phyloP scores from a whole-genome alignment of 2,329 filamentous ascomycete species.

The Neoascochyta sp. region DNA sequence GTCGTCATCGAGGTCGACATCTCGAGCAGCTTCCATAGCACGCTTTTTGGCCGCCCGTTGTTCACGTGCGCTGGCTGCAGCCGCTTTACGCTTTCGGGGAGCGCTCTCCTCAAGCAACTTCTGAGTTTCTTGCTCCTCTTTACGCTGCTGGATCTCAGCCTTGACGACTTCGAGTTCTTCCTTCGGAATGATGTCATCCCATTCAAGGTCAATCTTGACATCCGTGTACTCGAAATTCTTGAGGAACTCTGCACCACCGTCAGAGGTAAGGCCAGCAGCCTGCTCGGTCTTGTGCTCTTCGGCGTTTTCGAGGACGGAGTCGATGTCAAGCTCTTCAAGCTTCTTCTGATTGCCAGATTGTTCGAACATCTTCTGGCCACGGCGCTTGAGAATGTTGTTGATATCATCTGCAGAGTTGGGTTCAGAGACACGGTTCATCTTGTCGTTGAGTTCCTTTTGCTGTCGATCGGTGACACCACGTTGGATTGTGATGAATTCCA shows the following conservation, averaged over 20 bases:
- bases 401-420: constrained; percentile 92
- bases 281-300: constrained; percentile 97
- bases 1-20: constrained; percentile 58
- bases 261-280: constrained; percentile 88
- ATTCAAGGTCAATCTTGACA: constrained; percentile 92
- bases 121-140: constrained; percentile 77
- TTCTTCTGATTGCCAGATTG: constrained; percentile 95
- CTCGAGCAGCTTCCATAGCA: constrained; percentile 62
- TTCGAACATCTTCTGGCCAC: constrained; percentile 99
- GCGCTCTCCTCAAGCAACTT: constrained; percentile 81
- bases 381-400: constrained; percentile 91
- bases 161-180: constrained; percentile 88
- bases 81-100: constrained; percentile 66
- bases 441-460: constrained; percentile 67
- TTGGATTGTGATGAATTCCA: constrained; percentile 97
- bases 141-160: constrained; percentile 78
- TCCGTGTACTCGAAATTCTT: constrained; percentile 88
- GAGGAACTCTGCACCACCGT: constrained; percentile 95
- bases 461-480: constrained; percentile 94
- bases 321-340: constrained; percentile 94
- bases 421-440: constrained; percentile 67
- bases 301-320: constrained; percentile 92
- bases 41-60: constrained; percentile 68
- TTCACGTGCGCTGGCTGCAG: constrained; percentile 60
- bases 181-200: constrained; percentile 97